These are phyloP conservation scores for Epithele typhae DNA, from an alignment of 768 basidiomycete species.

Conservation along the genomic window DNA sequence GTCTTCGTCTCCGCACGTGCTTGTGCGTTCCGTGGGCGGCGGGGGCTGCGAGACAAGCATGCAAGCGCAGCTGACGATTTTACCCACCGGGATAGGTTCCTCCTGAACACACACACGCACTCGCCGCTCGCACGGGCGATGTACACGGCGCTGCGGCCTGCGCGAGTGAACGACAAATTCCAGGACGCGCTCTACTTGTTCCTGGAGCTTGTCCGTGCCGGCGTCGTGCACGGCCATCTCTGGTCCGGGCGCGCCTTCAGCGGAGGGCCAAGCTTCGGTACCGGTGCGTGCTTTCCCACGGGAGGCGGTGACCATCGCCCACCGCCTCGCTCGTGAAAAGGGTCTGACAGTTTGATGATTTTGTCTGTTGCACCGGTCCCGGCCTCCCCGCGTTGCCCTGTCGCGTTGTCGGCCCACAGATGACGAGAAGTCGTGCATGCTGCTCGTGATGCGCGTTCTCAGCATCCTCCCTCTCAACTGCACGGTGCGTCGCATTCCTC, in stretches of 20 bases:
- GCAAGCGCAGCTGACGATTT: neutral
- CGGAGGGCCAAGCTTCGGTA: constrained; percentile 93
- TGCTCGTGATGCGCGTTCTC: constrained; percentile 93
- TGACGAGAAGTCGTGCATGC: constrained; percentile 90
- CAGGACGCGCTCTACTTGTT: constrained; percentile 95
- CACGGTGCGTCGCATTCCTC: constrained; percentile 49
- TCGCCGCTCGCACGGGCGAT: constrained; percentile 90
- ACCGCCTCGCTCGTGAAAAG: too few relatives aligned
- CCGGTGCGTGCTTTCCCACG: constrained; percentile 53
- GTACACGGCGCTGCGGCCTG: constrained; percentile 71
- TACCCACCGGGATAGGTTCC: constrained; percentile 78
- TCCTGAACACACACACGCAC: constrained; percentile 84
- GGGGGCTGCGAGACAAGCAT: neutral
- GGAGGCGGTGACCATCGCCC: constrained; percentile 16
- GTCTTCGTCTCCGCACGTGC: constrained; percentile 2
- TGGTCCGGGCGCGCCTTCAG: constrained; percentile 88
- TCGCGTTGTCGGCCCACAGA: constrained; percentile 42
- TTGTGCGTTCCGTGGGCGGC: too few relatives aligned
- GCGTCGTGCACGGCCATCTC: constrained; percentile 91
- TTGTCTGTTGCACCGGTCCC: too few relatives aligned
- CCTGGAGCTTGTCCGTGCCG: constrained; percentile 92
- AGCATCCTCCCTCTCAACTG: constrained; percentile 94
- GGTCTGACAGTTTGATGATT: too few relatives aligned
- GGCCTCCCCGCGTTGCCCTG: too few relatives aligned
- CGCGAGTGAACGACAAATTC: constrained; percentile 95